These are phyloP conservation scores for Amanita polypyramis DNA, from an alignment of 768 basidiomycete species.

Conservation along the genomic window DNA sequence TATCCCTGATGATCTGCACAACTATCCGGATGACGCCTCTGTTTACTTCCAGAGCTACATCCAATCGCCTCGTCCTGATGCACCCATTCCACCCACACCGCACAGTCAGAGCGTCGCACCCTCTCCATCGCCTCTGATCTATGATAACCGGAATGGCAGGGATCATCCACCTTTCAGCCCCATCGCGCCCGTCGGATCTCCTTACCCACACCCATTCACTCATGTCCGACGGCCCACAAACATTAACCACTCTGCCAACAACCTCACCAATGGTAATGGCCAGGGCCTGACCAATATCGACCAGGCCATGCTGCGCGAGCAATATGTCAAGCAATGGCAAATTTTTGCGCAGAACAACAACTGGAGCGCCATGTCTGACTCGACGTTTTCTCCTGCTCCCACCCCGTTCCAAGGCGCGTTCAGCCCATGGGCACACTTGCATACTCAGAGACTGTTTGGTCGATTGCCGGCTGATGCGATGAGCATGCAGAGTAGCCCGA, in stretches of 20 bases:
- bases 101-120: conserved; percentile 67
- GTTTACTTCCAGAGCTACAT: conserved; percentile 52
- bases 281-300: conserved; percentile 25
- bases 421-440: conserved; percentile 66
- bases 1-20: conserved; percentile 44
- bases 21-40: conserved; percentile 48
- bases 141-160: conserved; percentile 24
- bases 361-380: conserved; percentile 48
- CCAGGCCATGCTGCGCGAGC: conserved; percentile 47
- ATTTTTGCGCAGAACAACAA: conserved; percentile 67
- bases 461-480: conserved; percentile 31
- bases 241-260: conserved; percentile 23
- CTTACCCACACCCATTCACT: conserved; percentile 69
- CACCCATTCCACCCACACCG: conserved; percentile 73
- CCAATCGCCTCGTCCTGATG: conserved; percentile 54
- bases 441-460: conserved; percentile 40
- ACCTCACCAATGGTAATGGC: background rate
- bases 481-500: conserved; percentile 65
- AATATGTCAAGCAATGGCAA: conserved; percentile 69
- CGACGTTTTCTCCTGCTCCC: conserved; percentile 65
- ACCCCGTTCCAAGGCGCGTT: conserved; percentile 65
- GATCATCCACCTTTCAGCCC: conserved; percentile 38
- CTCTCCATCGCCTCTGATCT: conserved; percentile 57
- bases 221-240: conserved; percentile 52
- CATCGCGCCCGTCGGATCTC: conserved; percentile 53